A percentile compares a stretch with the other conserved stretches of the same genome.
These are phyloP conservation scores for Cystobasidium tubakii DNA, from an alignment of 768 basidiomycete species.

Conservation along the genomic window DNA sequence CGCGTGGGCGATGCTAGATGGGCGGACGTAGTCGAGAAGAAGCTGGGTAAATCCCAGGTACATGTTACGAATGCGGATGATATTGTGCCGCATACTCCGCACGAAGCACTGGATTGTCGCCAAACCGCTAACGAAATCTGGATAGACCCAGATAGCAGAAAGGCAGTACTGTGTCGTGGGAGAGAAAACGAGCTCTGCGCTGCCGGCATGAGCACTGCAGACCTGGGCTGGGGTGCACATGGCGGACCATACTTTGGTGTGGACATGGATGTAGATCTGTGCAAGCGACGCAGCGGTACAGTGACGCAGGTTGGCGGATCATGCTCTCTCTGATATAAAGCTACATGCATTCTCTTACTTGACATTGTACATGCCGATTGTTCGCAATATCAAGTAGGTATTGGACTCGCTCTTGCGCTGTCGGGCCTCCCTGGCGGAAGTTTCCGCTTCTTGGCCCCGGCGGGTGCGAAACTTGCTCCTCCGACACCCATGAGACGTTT, in stretches of 20 bases:
- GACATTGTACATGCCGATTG: neutral
- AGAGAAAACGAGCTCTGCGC: conserved; percentile 7
- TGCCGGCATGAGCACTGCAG: neutral
- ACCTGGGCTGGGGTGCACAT: neutral
- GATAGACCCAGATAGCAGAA: neutral
- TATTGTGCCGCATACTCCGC: neutral
- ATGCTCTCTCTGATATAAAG: no score
- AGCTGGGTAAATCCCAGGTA: neutral
- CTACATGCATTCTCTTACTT: no score
- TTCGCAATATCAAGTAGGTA: neutral
- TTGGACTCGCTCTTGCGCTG: neutral
- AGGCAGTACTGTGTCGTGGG: conserved; percentile 12
- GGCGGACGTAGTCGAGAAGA: conserved; percentile 1
- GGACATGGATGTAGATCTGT: neutral
- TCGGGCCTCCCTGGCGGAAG: neutral
- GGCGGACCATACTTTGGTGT: conserved; percentile 20
- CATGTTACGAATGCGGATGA: neutral
- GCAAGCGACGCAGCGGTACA: no score
- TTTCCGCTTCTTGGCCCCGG: conserved; percentile 22
- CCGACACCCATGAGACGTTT: conserved; percentile 24
- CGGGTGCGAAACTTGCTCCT: conserved; percentile 8
- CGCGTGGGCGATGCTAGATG: conserved; percentile 1
- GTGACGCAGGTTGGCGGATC: no score
- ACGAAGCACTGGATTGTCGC: neutral
- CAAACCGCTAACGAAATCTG: conserved; percentile 13